phyloP scores from a whole-genome alignment of 1,284 basidiomycete species.

The Tetrapyrgos nigripes region DNA sequence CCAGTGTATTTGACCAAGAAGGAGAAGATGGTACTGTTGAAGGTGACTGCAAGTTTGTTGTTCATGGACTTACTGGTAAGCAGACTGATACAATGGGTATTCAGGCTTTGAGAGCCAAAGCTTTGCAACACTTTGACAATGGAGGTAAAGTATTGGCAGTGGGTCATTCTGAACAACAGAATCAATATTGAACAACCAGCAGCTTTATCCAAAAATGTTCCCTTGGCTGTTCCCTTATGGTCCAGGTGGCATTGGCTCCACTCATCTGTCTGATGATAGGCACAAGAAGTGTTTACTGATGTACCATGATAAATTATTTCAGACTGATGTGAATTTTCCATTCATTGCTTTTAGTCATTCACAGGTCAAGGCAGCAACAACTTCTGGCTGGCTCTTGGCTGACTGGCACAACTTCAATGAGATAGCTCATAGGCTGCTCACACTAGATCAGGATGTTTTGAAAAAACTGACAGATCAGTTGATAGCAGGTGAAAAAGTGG shows the following conservation, averaged over 20 bases:
- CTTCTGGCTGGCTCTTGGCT: conserved; percentile 36
- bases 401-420: conserved; percentile 29
- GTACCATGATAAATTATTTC: conserved; percentile 48
- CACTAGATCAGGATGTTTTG: conserved; percentile 30
- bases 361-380: conserved; percentile 37
- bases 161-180: conserved; percentile 21
- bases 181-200: conserved; percentile 38
- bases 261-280: conserved; percentile 22
- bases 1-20: conserved; percentile 20
- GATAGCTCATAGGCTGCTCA: conserved; percentile 31
- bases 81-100: conserved; percentile 21
- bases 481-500: conserved; percentile 27
- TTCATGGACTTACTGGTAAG: conserved; percentile 34
- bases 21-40: conserved; percentile 30
- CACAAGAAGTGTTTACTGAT: conserved; percentile 33
- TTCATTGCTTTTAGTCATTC: conserved; percentile 47
- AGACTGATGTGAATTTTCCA: conserved; percentile 39
- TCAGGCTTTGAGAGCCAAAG: conserved; percentile 25
- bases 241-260: conserved; percentile 34
- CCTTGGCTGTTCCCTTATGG: conserved; percentile 50
- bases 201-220: conserved; percentile 40
- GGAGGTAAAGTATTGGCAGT: conserved; percentile 26
- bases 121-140: conserved; percentile 27
- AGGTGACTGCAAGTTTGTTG: conserved; percentile 33
- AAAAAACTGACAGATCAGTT: conserved; percentile 26